Evolutionary conservation across 192 early-diverging fungal genomes (phyloP).

Genomic region (Podila horticola): DNA sequence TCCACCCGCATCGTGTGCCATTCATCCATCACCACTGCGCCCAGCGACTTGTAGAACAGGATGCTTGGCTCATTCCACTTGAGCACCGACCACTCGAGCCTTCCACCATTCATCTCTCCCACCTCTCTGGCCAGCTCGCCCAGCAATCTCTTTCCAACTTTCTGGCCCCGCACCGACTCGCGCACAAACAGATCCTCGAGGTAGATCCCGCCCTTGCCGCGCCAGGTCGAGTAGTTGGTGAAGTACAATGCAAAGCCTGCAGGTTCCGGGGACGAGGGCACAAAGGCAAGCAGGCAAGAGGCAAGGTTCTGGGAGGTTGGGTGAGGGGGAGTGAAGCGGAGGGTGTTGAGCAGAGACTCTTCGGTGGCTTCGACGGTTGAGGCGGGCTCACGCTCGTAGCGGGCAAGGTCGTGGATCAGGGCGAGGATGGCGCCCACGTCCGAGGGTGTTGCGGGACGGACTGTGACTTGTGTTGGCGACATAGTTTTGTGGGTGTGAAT

Average conservation of each 20-base stretch:
- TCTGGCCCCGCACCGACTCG: slow-evolving; percentile 67
- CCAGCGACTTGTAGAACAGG: slow-evolving; percentile 78
- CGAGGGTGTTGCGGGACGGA: slow-evolving; percentile 62
- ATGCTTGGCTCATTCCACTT: slow-evolving; percentile 88
- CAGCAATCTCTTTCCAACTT: slow-evolving; percentile 77
- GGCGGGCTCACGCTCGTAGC: slow-evolving; percentile 76
- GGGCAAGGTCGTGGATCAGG: slow-evolving; percentile 80
- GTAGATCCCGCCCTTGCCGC: slow-evolving; percentile 81
- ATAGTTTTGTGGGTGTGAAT: slow-evolving; percentile 9
- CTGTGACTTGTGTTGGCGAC: slow-evolving; percentile 29
- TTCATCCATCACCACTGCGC: slow-evolving; percentile 74
- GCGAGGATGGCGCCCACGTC: slow-evolving; percentile 74
- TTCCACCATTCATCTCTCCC: slow-evolving; percentile 70
- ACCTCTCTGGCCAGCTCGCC: slow-evolving; percentile 74
- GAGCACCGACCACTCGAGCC: slow-evolving; percentile 87
- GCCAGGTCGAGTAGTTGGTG: slow-evolving; percentile 84
- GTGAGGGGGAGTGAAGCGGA: slow-evolving; percentile 73
- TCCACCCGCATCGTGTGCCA: slow-evolving; percentile 82
- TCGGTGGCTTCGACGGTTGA: slow-evolving; percentile 79
- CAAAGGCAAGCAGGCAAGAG: slow-evolving; percentile 22
- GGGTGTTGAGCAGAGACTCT: slow-evolving; percentile 63
- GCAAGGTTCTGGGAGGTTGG: slow-evolving; percentile 72
- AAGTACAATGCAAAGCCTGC: slow-evolving; percentile 89
- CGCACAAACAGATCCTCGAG: slow-evolving; percentile 87
- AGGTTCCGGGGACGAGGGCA: slow-evolving; percentile 36